These are phyloP conservation scores for Noccaea bulbosa DNA, from an alignment of 345 rosid genomes.

Conservation along the genomic window DNA sequence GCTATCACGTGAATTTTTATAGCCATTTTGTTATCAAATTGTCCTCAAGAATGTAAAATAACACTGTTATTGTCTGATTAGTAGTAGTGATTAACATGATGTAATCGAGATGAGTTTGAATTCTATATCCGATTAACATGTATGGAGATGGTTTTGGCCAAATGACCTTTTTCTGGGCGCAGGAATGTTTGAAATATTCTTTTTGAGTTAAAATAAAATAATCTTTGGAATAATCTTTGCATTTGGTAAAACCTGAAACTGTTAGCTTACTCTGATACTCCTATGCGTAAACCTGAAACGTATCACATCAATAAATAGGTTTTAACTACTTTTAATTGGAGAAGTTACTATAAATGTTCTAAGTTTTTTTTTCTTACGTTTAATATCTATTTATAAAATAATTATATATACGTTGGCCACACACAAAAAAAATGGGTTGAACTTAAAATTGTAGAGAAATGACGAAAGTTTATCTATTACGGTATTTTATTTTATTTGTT, in stretches of 20 bases:
- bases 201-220: background rate
- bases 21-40: background rate
- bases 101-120: background rate
- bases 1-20: constrained; percentile 38
- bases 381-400: too few species aligned
- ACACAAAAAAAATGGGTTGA: too few species aligned
- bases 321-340: too few species aligned
- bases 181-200: constrained; percentile 27
- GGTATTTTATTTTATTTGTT: too few species aligned
- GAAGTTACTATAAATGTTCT: too few species aligned
- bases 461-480: too few species aligned
- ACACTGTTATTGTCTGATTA: constrained; percentile 23
- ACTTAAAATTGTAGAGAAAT: too few species aligned
- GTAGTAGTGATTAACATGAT: constrained; percentile 23
- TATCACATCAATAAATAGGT: background rate
- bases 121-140: constrained; percentile 10
- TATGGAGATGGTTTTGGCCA: background rate
- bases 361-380: too few species aligned
- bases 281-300: constrained; percentile 32
- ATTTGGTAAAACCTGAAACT: background rate
- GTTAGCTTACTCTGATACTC: background rate
- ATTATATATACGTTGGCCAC: too few species aligned
- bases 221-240: constrained; percentile 20
- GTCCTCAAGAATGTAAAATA: background rate
- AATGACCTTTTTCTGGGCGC: background rate